These are phyloP conservation scores for Volutella citrinella DNA, from an alignment of 2,329 filamentous ascomycete genomes.

Conservation along the genomic window DNA sequence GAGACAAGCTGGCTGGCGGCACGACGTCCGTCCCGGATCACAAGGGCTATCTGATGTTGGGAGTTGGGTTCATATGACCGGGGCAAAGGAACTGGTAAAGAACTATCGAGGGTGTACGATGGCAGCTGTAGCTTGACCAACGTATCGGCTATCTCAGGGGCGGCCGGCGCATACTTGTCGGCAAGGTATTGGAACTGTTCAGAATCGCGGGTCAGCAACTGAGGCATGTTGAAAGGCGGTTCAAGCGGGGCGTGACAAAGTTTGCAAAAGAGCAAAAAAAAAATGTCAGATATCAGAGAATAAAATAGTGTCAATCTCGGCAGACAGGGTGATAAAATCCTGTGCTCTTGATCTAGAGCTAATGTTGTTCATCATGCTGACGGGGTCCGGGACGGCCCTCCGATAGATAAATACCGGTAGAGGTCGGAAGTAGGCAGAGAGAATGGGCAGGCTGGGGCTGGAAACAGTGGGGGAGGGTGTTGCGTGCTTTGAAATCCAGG, in stretches of 20 bases:
- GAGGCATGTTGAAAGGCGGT: conserved; percentile 11
- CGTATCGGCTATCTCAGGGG: conserved; percentile 64
- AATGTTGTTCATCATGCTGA: conserved; percentile 48
- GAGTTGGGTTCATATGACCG: conserved; percentile 39
- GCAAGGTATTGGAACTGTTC: conserved; percentile 61
- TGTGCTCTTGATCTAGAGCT: conserved; percentile 89
- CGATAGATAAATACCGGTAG: no score
- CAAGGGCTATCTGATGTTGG: conserved; percentile 56
- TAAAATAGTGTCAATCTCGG: conserved; percentile 57
- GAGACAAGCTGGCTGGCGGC: conserved; percentile 53
- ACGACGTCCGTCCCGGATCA: conserved; percentile 62
- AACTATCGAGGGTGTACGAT: conserved; percentile 47
- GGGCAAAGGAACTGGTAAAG: conserved; percentile 52
- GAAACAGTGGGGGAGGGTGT: no score
- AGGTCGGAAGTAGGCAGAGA: no score
- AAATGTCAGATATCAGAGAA: conserved; percentile 37
- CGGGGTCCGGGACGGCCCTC: conserved; percentile 10
- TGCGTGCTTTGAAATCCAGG: no score
- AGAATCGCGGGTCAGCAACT: conserved; percentile 20
- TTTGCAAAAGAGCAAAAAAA: background rate
- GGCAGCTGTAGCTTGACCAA: conserved; percentile 65
- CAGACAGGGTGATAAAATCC: conserved; percentile 48
- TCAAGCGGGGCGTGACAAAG: background rate
- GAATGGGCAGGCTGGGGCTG: no score
- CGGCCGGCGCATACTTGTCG: conserved; percentile 65